Conservation (phyloP, 768 basidiomycete genomes). For the Podaxis pistillaris region DNA sequence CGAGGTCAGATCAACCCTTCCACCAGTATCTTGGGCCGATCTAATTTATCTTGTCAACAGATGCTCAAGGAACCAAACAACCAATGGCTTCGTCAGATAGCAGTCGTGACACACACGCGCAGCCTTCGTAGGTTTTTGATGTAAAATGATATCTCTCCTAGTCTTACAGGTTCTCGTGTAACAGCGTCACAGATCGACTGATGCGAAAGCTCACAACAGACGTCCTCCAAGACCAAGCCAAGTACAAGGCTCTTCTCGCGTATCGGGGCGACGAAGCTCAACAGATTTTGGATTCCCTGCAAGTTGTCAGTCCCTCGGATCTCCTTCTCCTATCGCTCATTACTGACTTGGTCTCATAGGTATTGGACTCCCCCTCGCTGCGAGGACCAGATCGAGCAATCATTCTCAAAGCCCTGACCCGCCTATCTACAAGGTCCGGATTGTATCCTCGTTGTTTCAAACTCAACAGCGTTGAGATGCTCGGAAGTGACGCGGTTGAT, state of each 20-base stretch:
- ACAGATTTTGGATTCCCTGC: constrained; percentile 15
- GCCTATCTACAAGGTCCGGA: constrained; percentile 25
- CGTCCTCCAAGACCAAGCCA: constrained; percentile 4
- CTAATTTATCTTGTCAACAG: neutral
- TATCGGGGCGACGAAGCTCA: constrained; percentile 10
- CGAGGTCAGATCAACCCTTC: neutral
- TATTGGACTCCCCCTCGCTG: constrained; percentile 8
- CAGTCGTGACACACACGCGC: neutral
- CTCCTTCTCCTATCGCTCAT: neutral
- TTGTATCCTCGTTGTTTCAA: constrained; percentile 29
- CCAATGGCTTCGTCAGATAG: neutral
- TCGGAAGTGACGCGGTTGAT: constrained; percentile 17
- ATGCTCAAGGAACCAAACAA: neutral
- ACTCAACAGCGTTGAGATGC: constrained; percentile 18
- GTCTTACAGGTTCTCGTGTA: neutral
- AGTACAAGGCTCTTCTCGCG: constrained; percentile 10
- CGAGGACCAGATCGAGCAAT: neutral
- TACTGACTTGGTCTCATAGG: neutral
- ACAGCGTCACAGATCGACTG: neutral
- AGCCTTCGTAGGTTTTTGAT: neutral
- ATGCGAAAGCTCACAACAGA: constrained; percentile 2
- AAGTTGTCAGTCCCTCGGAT: constrained; percentile 9
- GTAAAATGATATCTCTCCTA: neutral
- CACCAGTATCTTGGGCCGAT: neutral
- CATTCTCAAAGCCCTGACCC: constrained; percentile 13